phyloP scores from a whole-genome alignment of 2,329 filamentous ascomycete species.

The Monosporascus sp. region DNA sequence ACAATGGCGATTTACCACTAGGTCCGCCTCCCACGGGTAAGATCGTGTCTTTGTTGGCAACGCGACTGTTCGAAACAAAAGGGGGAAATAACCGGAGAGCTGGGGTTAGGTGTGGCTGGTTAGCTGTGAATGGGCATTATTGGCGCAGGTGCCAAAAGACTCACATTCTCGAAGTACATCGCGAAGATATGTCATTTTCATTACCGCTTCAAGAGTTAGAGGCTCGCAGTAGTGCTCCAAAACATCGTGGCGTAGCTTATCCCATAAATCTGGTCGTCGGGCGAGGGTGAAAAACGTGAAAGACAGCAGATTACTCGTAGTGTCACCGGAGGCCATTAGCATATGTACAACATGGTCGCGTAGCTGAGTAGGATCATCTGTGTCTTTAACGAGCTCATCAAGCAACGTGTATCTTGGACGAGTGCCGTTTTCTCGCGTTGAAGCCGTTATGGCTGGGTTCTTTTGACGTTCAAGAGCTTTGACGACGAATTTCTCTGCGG shows the following conservation, averaged over 20 bases:
- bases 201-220: constrained; percentile 44
- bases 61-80: no score
- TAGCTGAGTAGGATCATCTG: constrained; percentile 34
- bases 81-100: no score
- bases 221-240: constrained; percentile 24
- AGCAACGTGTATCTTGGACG: constrained; percentile 39
- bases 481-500: constrained; percentile 15
- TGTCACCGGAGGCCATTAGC: constrained; percentile 40
- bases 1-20: no score
- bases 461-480: constrained; percentile 13
- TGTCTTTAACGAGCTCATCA: constrained; percentile 42
- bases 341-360: constrained; percentile 40
- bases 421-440: neutral
- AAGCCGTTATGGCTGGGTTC: constrained; percentile 1
- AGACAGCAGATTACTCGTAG: constrained; percentile 39
- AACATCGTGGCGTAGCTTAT: constrained; percentile 41
- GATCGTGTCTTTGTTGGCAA: no score
- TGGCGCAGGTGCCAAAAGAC: no score
- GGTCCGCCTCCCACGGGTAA: no score
- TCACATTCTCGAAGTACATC: no score
- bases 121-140: neutral
- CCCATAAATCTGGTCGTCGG: constrained; percentile 34
- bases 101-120: no score
- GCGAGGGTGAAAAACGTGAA: constrained; percentile 39
- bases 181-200: constrained; percentile 34